Conservation (phyloP, 176 grass and related monocot genomes). For the Puya raimondii region DNA sequence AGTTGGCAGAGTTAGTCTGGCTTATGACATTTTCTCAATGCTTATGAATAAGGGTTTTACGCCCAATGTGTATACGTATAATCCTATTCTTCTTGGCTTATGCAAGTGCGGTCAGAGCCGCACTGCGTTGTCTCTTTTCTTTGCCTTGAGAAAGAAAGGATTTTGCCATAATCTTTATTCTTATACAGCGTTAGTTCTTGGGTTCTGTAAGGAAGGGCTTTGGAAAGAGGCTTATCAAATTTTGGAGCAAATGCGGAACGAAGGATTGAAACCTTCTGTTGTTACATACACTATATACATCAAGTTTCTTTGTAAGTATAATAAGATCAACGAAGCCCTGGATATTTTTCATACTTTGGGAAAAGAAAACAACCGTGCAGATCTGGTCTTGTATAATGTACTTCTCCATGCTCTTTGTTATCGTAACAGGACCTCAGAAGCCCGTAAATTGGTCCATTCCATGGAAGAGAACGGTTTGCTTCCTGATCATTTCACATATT, state of each 20-base stretch:
- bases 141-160: constrained; percentile 25
- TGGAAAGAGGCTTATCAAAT: constrained; percentile 20
- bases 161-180: constrained; percentile 21
- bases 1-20: not conserved
- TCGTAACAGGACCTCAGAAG: constrained; percentile 3
- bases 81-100: constrained; percentile 9
- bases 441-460: constrained; percentile 8
- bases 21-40: constrained; percentile 1
- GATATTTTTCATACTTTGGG: constrained; percentile 16
- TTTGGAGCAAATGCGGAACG: constrained; percentile 20
- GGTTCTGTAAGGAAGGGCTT: constrained; percentile 23
- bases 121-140: constrained; percentile 20
- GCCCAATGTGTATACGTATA: constrained; percentile 6
- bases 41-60: not conserved
- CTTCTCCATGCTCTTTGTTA: constrained; percentile 25
- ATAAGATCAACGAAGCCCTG: constrained; percentile 10
- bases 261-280: constrained; percentile 20
- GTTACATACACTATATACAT: constrained; percentile 27
- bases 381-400: constrained; percentile 22
- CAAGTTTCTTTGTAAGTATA: constrained; percentile 18
- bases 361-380: constrained; percentile 14
- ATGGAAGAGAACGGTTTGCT: constrained; percentile 13
- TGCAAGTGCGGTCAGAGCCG: constrained; percentile 1
- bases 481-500: constrained; percentile 15
- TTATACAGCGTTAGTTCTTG: constrained; percentile 19